A percentile compares a stretch with the other conserved stretches of the same genome.
Evolutionary conservation across 176 grass and related monocot species (phyloP).

Genomic region (Pharus latifolius): DNA sequence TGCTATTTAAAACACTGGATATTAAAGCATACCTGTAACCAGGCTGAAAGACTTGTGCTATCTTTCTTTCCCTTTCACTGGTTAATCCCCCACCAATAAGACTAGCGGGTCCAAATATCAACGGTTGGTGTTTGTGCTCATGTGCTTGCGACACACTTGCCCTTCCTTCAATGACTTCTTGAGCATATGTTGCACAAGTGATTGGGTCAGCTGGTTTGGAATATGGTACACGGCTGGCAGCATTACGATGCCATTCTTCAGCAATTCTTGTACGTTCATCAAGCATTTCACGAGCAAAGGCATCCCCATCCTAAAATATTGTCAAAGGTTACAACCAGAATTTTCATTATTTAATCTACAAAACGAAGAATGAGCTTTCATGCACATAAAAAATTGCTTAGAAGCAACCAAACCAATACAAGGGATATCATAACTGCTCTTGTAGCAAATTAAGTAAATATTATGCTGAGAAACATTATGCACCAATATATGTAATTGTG

Average conservation of each 20-base stretch:
- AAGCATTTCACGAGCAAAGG: slow-evolving; percentile 79
- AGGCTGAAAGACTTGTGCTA: slow-evolving; percentile 93
- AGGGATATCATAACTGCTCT: background rate
- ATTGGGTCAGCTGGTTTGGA: slow-evolving; percentile 85
- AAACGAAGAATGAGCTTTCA: background rate
- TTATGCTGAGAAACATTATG: background rate
- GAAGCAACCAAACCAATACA: background rate
- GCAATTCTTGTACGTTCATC: slow-evolving; percentile 55
- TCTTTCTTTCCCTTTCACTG: slow-evolving; percentile 68
- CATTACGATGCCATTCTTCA: slow-evolving; percentile 83
- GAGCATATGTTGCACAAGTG: slow-evolving; percentile 91
- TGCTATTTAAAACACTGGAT: background rate
- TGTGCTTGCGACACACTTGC: slow-evolving; percentile 79
- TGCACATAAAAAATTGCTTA: background rate
- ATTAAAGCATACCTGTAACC: slow-evolving; percentile 56
- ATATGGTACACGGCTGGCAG: slow-evolving; percentile 44
- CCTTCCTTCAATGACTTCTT: slow-evolving; percentile 92
- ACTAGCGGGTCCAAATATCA: slow-evolving; percentile 92
- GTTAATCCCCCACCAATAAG: slow-evolving; percentile 57
- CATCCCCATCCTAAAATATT: slow-evolving; percentile 39
- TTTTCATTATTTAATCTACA: background rate
- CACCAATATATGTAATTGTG: too few species aligned
- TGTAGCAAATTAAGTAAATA: background rate
- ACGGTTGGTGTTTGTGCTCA: slow-evolving; percentile 85
- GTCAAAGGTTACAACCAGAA: background rate